Base-by-base conservation (phyloP, 805 yeast species). In the Hanseniaspora thailandica region DNA sequence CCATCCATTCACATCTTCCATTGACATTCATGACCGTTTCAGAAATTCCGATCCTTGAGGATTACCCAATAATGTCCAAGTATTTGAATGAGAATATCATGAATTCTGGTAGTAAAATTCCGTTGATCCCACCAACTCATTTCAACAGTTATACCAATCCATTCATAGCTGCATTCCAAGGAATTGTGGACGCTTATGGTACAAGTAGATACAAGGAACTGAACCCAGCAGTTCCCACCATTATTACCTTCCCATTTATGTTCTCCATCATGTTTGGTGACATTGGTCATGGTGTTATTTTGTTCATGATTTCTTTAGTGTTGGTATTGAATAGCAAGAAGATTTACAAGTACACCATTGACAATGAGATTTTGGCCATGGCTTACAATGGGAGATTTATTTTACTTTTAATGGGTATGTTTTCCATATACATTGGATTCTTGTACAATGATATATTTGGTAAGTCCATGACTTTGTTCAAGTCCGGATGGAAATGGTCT, bases 231-330 rank as follows among this genome's bases (percentile, higher is more conserved):
- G 72, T 93, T 58, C 90, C 98, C 4, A 90, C 98, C 1, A 79
- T 87, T 45, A 83, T 93, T 25, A 93, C 98, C 0, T 93, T 93
- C 73, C 98, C 98, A 23, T 93, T 93, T 67, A 85, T 93, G 95
- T 93, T 93, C 71, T 97, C 98, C 28, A 84, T 93, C 62, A 93
- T 93, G 98, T 93, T 93, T 73, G 98, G 98, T 73, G 98, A 93
- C 72, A 66, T 89, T 55, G 98, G 98, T 15, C 98, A 93, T 71
- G 98, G 98, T 5, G 76, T 88, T 56, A 77, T 93, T 46, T 72
- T 93, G 67, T 76, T 83, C 52, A 67, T 84, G 54, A 86, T 87
- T 17, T 95, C 94, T 1, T 69, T 79, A 50, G 68, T 70, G 30
- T 71, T 93, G 57, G 88, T 93, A 10, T 58, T 80, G 47, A 82